phyloP scores from a whole-genome alignment of 805 yeast genomes.

The Candida taoyuanica region DNA sequence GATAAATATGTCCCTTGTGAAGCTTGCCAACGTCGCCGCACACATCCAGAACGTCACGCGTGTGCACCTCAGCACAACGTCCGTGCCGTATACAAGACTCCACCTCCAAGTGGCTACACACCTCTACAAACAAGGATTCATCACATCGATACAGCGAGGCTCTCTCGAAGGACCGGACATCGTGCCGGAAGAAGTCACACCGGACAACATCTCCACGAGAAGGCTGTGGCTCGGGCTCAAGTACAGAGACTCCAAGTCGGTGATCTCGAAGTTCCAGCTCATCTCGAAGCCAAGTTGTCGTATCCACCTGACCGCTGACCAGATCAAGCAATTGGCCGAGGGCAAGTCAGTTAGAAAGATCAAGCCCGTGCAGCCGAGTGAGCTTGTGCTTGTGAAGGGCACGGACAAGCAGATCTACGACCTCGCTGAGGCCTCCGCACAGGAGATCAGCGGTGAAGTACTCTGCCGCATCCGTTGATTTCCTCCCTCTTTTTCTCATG shows the following conservation, averaged over 20 bases:
- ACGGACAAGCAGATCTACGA: constrained; percentile 54
- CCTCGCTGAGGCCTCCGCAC: constrained; percentile 80
- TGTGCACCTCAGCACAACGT: constrained; percentile 67
- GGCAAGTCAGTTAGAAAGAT: constrained; percentile 75
- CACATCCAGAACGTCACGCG: constrained; percentile 85
- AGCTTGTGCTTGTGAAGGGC: constrained; percentile 64
- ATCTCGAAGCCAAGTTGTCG: constrained; percentile 83
- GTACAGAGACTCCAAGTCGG: constrained; percentile 76
- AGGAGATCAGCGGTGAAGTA: constrained; percentile 68
- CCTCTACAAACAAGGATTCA: constrained; percentile 85
- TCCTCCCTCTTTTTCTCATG: constrained; percentile 5
- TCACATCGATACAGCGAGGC: constrained; percentile 81
- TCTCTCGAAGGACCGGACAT: constrained; percentile 80
- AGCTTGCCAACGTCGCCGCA: constrained; percentile 77
- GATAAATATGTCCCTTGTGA: constrained; percentile 70
- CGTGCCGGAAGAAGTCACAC: constrained; percentile 70
- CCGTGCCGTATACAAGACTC: constrained; percentile 76
- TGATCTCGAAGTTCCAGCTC: constrained; percentile 63
- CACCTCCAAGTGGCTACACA: constrained; percentile 82
- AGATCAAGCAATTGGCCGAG: constrained; percentile 65
- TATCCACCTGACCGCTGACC: constrained; percentile 57
- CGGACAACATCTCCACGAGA: constrained; percentile 80
- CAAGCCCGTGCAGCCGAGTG: constrained; percentile 85
- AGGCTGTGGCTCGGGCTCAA: constrained; percentile 90
- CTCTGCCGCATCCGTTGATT: constrained; percentile 66